phyloP scores from a whole-genome alignment of 169 alveolate genomes.

The Prorocentrum cordatum region DNA sequence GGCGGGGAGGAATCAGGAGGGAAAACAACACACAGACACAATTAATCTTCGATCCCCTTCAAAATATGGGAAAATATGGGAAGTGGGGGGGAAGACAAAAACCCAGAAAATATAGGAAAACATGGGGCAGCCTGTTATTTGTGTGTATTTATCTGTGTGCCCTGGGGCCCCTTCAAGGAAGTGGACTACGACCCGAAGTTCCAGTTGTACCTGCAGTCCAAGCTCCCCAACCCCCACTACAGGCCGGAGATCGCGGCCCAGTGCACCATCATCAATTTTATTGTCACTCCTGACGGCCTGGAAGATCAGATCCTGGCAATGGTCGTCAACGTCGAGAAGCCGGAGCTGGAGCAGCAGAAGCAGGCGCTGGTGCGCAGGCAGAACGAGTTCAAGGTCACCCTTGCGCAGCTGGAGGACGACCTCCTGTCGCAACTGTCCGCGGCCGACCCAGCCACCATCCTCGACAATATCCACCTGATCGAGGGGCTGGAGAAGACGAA shows the following conservation, averaged over 20 bases:
- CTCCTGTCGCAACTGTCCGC: constrained; percentile 87
- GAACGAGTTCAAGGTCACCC: constrained; percentile 87
- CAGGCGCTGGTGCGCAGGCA: constrained; percentile 88
- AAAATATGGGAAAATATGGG: too few relatives aligned
- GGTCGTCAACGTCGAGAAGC: constrained; percentile 91
- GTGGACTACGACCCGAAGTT: constrained; percentile 84
- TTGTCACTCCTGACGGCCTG: constrained; percentile 93
- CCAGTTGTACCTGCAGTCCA: constrained; percentile 87
- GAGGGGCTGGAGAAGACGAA: constrained; percentile 89
- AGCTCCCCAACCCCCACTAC: constrained; percentile 92
- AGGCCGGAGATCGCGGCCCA: constrained; percentile 95
- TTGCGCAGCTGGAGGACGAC: constrained; percentile 87
- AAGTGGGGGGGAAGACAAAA: too few relatives aligned
- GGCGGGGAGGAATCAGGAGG: constrained; percentile 83
- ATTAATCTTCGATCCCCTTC: too few relatives aligned
- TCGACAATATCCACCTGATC: constrained; percentile 87
- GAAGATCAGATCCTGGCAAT: constrained; percentile 81
- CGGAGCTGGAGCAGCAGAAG: constrained; percentile 90
- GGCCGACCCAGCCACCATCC: constrained; percentile 90
- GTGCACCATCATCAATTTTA: constrained; percentile 92
- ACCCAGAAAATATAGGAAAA: too few relatives aligned
- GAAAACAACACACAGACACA: too few relatives aligned
- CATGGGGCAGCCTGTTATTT: too few relatives aligned
- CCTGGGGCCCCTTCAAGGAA: constrained; percentile 73
- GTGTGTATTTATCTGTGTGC: too few relatives aligned